Conservation (phyloP, 495 filamentous ascomycete genomes). For the Cryomyces minteri region DNA sequence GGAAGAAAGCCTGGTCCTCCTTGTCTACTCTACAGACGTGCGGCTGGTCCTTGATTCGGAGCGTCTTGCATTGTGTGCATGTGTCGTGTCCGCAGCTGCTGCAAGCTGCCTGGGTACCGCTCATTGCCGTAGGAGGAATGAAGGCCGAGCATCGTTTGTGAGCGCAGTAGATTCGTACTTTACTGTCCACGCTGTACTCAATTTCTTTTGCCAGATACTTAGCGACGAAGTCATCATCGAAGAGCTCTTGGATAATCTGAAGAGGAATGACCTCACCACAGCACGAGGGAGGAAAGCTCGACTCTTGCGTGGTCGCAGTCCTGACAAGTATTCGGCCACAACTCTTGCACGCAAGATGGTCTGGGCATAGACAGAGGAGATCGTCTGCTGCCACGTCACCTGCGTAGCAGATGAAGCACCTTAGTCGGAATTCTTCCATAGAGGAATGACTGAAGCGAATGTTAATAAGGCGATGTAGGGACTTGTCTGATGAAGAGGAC, state of each 20-base stretch:
- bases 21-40: background rate
- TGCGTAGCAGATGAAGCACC: no score
- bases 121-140: background rate
- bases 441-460: no score
- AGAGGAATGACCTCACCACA: conserved; percentile 1
- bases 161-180: conserved; percentile 5
- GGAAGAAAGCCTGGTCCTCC: background rate
- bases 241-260: background rate
- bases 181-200: conserved; percentile 1
- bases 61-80: background rate
- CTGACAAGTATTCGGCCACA: no score
- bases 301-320: background rate
- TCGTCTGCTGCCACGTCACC: no score
- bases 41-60: background rate
- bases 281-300: conserved; percentile 7
- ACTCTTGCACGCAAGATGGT: no score
- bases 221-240: background rate
- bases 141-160: conserved; percentile 2
- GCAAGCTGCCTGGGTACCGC: background rate
- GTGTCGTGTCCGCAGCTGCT: background rate
- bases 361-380: no score
- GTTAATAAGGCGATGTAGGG: no score
- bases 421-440: no score
- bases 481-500: no score
- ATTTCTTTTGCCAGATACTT: background rate